These are phyloP conservation scores for Ogataea glucozyma DNA, from an alignment of 805 yeast genomes.

Conservation along the genomic window DNA sequence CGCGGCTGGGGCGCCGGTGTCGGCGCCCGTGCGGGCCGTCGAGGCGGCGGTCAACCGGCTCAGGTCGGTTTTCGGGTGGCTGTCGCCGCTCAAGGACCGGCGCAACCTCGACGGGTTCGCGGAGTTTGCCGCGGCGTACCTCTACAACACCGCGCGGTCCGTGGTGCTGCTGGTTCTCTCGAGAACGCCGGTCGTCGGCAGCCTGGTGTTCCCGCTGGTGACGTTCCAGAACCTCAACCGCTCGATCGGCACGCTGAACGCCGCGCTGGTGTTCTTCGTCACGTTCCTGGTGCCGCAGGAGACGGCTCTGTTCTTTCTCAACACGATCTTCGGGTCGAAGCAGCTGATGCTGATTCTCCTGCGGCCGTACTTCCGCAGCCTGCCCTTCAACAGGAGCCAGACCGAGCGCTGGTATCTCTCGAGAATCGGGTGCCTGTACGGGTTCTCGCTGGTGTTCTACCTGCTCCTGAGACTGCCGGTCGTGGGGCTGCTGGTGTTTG, in stretches of 20 bases:
- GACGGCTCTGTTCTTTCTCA: conserved; percentile 39
- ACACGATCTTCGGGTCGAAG: conserved; percentile 48
- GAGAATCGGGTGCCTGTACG: conserved; percentile 56
- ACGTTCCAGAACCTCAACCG: conserved; percentile 46
- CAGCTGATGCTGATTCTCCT: conserved; percentile 48
- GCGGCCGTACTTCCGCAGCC: conserved; percentile 49
- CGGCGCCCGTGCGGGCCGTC: too few relatives aligned
- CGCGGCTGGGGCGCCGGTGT: too few relatives aligned
- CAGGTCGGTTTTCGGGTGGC: neutral
- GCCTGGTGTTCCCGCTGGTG: conserved; percentile 41
- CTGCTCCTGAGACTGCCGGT: conserved; percentile 45
- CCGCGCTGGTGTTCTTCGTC: conserved; percentile 39
- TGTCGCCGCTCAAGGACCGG: conserved; percentile 8
- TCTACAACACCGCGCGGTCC: conserved; percentile 31
- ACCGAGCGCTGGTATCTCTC: conserved; percentile 50
- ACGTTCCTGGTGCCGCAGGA: conserved; percentile 39
- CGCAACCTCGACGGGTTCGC: conserved; percentile 14
- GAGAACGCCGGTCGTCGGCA: conserved; percentile 44
- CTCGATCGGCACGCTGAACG: conserved; percentile 48
- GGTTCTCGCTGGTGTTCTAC: conserved; percentile 53
- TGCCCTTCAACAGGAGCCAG: conserved; percentile 46
- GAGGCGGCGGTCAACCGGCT: conserved; percentile 2
- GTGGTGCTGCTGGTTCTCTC: conserved; percentile 37
- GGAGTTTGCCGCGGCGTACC: conserved; percentile 31
- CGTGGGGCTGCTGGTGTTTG: conserved; percentile 48